These are phyloP conservation scores for Entomortierella beljakovae DNA, from an alignment of 192 early-diverging fungal genomes.

Conservation along the genomic window DNA sequence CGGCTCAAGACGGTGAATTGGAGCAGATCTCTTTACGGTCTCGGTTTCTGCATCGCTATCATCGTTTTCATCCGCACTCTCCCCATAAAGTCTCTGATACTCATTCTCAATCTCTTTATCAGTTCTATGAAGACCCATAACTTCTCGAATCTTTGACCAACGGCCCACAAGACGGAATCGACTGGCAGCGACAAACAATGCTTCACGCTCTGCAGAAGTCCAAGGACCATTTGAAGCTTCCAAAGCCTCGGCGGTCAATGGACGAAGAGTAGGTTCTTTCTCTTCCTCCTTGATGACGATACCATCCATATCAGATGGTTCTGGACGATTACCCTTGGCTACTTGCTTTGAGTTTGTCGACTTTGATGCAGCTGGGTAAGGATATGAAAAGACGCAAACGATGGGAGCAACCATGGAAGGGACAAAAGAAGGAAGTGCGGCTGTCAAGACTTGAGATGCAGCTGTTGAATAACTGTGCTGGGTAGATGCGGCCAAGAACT, in stretches of 20 bases:
- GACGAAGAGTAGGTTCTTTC: neutral
- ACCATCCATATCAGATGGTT: neutral
- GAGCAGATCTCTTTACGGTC: neutral
- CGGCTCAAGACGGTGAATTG: too few relatives aligned
- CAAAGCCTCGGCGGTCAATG: too few relatives aligned
- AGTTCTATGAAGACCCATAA: constrained; percentile 33
- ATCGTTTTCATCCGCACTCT: constrained; percentile 5
- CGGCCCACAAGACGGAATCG: constrained; percentile 29
- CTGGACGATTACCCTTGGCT: constrained; percentile 3
- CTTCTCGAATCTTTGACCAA: constrained; percentile 41
- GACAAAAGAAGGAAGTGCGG: constrained; percentile 41
- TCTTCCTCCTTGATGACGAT: neutral
- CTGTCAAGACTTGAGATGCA: constrained; percentile 32
- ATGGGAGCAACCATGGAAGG: constrained; percentile 53
- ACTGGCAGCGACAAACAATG: constrained; percentile 21
- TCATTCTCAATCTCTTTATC: constrained; percentile 40
- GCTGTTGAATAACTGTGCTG: constrained; percentile 42
- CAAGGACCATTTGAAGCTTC: constrained; percentile 13
- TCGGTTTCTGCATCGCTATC: neutral
- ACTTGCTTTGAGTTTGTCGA: constrained; percentile 22
- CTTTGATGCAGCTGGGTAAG: constrained; percentile 21
- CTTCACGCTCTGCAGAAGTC: constrained; percentile 39
- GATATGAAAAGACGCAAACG: constrained; percentile 48
- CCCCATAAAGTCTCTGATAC: constrained; percentile 36
- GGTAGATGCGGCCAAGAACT: constrained; percentile 39